Conservation (phyloP, 148 eudicot genomes). For the Spergularia marina region DNA sequence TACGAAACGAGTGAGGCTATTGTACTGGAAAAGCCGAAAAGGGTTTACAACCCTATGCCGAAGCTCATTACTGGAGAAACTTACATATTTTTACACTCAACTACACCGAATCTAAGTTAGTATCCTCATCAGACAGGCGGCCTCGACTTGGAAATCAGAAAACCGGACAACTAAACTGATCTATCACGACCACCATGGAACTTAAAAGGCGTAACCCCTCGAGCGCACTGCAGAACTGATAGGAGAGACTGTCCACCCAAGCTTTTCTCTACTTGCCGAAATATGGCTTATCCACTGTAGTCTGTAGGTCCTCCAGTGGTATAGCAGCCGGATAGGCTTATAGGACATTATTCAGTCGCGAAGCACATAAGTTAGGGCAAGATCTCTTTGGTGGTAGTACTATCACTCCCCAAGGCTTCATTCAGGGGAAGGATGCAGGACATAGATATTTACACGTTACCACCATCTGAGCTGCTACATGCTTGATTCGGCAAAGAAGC, state of each 20-base stretch:
- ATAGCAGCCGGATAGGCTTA: not conserved
- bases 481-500: constrained; percentile 69
- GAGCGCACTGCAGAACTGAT: not conserved
- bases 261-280: not conserved
- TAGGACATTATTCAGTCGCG: no score
- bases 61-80: constrained; percentile 7
- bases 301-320: no score
- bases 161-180: not conserved
- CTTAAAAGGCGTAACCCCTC: not conserved
- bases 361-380: not conserved
- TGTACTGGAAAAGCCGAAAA: not conserved
- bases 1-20: not conserved
- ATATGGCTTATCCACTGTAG: not conserved
- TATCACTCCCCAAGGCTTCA: not conserved
- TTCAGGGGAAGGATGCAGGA: constrained; percentile 1
- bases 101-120: constrained; percentile 20
- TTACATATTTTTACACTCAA: constrained; percentile 22
- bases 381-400: not conserved
- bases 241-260: not conserved
- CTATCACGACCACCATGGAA: not conserved
- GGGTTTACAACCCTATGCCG: not conserved
- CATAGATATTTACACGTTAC: constrained; percentile 44
- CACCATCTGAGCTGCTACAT: constrained; percentile 90
- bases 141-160: not conserved
- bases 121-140: not conserved